Evolutionary conservation across 148 eudicot species (phyloP).

Genomic region (Euryodendron excelsum): DNA sequence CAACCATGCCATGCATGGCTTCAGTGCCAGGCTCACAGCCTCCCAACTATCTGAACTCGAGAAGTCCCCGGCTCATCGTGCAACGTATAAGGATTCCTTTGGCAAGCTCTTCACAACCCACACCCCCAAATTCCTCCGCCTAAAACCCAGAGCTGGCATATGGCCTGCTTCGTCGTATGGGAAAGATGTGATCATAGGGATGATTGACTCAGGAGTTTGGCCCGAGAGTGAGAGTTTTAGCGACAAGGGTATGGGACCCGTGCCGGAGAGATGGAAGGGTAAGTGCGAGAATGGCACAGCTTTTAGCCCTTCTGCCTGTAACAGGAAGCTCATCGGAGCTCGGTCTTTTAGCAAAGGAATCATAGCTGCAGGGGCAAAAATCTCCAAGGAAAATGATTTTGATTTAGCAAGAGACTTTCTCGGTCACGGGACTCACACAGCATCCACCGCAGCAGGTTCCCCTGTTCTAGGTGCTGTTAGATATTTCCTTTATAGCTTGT

Average conservation of each 20-base stretch:
- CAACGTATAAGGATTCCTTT: background rate
- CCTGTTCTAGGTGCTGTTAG: background rate
- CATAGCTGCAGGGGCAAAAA: background rate
- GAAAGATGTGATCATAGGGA: background rate
- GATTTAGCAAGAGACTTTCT: background rate
- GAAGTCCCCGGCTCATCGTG: background rate
- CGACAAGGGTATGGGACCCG: background rate
- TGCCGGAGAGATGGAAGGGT: conserved; percentile 21
- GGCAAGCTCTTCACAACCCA: background rate
- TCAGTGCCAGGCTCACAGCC: background rate
- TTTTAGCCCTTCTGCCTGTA: conserved; percentile 17
- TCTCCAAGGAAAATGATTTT: background rate
- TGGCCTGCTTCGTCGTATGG: background rate
- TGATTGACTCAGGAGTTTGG: conserved; percentile 4
- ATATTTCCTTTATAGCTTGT: no score
- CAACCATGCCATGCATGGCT: background rate
- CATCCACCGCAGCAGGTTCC: conserved; percentile 21
- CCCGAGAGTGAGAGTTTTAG: background rate
- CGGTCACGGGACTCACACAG: conserved; percentile 23
- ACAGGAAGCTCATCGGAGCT: conserved; percentile 35
- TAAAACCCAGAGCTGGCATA: background rate
- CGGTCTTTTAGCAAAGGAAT: conserved; percentile 21
- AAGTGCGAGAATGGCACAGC: conserved; percentile 3
- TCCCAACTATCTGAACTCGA: background rate
- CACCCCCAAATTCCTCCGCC: background rate